Base-by-base conservation (phyloP, 2,329 filamentous ascomycete genomes). In the Apiospora phragmitis region DNA sequence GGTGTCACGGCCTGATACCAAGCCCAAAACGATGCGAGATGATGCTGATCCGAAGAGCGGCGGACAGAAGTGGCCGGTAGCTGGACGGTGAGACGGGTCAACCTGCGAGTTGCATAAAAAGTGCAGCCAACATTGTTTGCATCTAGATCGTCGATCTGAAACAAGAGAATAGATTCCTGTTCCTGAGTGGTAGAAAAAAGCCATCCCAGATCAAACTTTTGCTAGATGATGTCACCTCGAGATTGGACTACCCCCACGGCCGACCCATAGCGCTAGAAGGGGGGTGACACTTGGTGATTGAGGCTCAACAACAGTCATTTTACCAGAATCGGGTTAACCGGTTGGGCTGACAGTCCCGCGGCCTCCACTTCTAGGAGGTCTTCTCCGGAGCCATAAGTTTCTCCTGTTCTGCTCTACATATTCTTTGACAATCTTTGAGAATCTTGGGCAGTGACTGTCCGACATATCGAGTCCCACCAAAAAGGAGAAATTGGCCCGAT, bases 241-340 rank as follows among this genome's bases (percentile, higher is more conserved):
- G 29, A 55, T 18, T 7, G 14, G 26, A 26, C 26, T 26, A 32
- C 26, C 32, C 49, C 49, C 26, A 9, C 16, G 51, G 35, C 51
- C 51, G 51, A 59, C 51, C 51, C 51, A 59, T 59, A 59, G 35
- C 51, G 51, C 51, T 59, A 59, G 51, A 59, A 59, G 49, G 51
- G 24, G 51, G 51, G 29, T 8, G n/a, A n/a, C n/a, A n/a, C n/a
- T n/a, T n/a, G n/a, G n/a, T n/a, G 16, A 62, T 32, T 38, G 32
- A 38, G 55, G 29, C 18, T 38, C 29, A 38, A 24, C 43, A n/a
- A 21, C 43, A 21, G 38, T 3, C n/a, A 7, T 5, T 29, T 55
- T 29, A 16, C 26, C 26, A 11, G 14, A 32, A 32, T 7, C 29
- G 8, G 55, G 1, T 18, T n/a, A n/a, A n/a, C n/a, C n/a, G n/a